These are phyloP conservation scores for Fusarium buxicola DNA, from an alignment of 2,329 filamentous ascomycete genomes.

Conservation along the genomic window DNA sequence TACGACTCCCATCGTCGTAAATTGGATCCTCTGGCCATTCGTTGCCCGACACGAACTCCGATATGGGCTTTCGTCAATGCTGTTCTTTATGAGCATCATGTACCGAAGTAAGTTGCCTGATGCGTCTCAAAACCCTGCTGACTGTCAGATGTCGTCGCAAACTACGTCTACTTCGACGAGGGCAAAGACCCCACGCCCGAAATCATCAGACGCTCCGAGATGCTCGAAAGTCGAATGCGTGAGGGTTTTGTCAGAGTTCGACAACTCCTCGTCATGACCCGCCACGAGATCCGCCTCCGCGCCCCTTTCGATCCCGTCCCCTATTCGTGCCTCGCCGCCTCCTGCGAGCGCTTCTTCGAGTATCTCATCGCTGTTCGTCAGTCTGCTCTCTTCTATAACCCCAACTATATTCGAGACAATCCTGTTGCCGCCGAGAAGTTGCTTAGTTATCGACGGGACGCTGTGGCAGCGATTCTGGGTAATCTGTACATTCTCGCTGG, in stretches of 20 bases:
- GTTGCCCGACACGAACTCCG: conserved; percentile 69
- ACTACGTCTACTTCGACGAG: conserved; percentile 69
- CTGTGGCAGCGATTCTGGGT: conserved; percentile 67
- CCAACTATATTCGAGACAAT: conserved; percentile 62
- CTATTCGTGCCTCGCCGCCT: conserved; percentile 66
- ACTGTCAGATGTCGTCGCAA: conserved; percentile 59
- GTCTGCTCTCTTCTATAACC: conserved; percentile 68
- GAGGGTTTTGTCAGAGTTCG: conserved; percentile 70
- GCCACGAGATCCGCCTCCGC: conserved; percentile 69
- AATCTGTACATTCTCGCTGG: conserved; percentile 70
- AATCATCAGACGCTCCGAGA: conserved; percentile 65
- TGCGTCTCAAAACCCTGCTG: neutral
- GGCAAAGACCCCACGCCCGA: conserved; percentile 62
- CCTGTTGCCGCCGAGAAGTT: conserved; percentile 61
- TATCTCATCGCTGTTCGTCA: conserved; percentile 68
- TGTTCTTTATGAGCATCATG: conserved; percentile 68
- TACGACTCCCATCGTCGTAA: conserved; percentile 64
- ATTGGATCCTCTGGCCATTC: conserved; percentile 72
- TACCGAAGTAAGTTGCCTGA: conserved; percentile 59
- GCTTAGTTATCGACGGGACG: conserved; percentile 64
- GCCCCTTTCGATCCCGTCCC: conserved; percentile 67
- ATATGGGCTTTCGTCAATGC: conserved; percentile 65
- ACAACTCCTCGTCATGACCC: conserved; percentile 66
- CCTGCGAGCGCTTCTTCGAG: conserved; percentile 69
- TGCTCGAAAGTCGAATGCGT: conserved; percentile 68